A percentile compares a stretch with the other conserved stretches of the same genome.
Conservation (phyloP, 257 asterid genomes). For the Solanum paucissectum region DNA sequence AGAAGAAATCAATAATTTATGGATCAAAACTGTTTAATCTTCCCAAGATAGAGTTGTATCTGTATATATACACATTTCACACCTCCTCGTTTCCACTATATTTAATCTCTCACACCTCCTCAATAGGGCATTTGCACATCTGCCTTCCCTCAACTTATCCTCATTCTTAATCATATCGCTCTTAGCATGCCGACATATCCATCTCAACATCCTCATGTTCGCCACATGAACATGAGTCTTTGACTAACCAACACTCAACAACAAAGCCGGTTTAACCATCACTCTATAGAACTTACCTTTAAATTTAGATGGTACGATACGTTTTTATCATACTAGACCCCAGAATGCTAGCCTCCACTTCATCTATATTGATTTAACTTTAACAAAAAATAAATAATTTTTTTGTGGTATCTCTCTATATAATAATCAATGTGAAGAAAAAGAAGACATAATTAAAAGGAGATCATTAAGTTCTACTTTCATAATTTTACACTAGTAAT, state of each 20-base stretch:
- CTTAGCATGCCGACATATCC: background rate
- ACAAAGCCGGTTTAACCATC: background rate
- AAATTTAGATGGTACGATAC: background rate
- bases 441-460: background rate
- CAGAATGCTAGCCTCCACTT: background rate
- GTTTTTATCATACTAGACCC: background rate
- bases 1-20: background rate
- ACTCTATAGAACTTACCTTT: background rate
- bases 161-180: no score
- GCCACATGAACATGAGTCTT: background rate
- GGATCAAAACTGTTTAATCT: background rate
- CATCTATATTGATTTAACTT: background rate
- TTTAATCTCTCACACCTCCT: no score
- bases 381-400: background rate
- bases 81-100: no score
- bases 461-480: background rate
- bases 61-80: no score
- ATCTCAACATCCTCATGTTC: background rate
- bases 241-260: background rate
- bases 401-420: background rate
- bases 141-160: no score
- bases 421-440: background rate
- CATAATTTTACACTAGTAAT: background rate
- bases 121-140: accelerated
- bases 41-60: background rate